A percentile compares a stretch with the other conserved stretches of the same genome.
Conservation (phyloP, 192 early-diverging fungal genomes). For the Umbelopsis ramanniana region DNA sequence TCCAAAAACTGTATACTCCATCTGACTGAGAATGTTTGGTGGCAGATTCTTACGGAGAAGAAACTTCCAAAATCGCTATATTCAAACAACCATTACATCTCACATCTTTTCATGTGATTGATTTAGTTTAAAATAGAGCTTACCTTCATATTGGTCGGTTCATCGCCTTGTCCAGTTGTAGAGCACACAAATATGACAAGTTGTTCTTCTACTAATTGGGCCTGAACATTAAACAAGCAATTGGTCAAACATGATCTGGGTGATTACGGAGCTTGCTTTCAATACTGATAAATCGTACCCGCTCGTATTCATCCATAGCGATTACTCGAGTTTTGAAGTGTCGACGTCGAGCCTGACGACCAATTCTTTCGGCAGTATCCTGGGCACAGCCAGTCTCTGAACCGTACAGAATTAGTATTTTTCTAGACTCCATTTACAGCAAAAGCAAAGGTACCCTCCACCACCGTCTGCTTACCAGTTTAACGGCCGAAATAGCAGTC, state of each 20-base stretch:
- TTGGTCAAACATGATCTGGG: not conserved
- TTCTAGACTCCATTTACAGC: conserved; percentile 9
- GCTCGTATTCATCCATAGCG: conserved; percentile 82
- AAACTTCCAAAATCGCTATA: conserved; percentile 84
- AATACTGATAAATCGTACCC: conserved; percentile 36
- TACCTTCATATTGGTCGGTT: conserved; percentile 91
- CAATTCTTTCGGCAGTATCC: conserved; percentile 86
- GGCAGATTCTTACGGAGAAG: conserved; percentile 83
- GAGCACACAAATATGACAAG: conserved; percentile 87
- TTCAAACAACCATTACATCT: not conserved
- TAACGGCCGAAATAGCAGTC: too few relatives aligned
- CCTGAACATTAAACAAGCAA: conserved; percentile 34
- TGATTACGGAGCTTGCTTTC: not conserved
- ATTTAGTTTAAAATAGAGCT: not conserved
- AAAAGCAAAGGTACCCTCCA: too few relatives aligned
- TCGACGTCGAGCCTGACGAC: conserved; percentile 76
- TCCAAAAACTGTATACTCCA: conserved; percentile 89
- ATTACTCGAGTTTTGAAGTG: conserved; percentile 65
- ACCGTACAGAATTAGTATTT: conserved; percentile 83
- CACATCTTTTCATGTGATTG: not conserved
- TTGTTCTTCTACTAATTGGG: conserved; percentile 58
- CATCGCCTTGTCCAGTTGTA: conserved; percentile 92
- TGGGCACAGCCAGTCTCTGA: conserved; percentile 93
- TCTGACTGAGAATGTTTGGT: conserved; percentile 59
- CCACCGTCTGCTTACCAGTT: too few relatives aligned